phyloP scores from a whole-genome alignment of 345 rosid genomes.

The Orychophragmus violaceus region DNA sequence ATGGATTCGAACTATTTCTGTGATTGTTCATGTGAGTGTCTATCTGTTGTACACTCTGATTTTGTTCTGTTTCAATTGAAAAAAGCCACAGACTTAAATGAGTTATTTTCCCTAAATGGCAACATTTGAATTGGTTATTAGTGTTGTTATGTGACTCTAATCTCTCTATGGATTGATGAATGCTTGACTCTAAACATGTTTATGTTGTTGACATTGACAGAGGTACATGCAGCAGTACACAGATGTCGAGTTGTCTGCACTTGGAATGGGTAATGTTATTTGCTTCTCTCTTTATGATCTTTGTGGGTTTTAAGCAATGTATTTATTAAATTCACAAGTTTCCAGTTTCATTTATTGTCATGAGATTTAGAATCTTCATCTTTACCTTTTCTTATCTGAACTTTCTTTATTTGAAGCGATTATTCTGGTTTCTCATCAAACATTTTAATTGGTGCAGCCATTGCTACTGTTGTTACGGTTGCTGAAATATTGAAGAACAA shows the following conservation, averaged over 20 bases:
- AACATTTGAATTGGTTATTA: not conserved
- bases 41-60: not conserved
- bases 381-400: no score
- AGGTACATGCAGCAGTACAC: slow-evolving; percentile 88
- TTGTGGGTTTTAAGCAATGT: slow-evolving; percentile 1
- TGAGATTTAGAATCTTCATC: not conserved
- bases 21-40: not conserved
- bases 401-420: not conserved
- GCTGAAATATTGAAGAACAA: slow-evolving; percentile 90
- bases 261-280: slow-evolving; percentile 79
- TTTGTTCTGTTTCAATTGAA: no score
- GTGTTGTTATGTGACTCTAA: not conserved
- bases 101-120: not conserved
- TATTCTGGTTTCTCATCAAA: not conserved
- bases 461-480: slow-evolving; percentile 81
- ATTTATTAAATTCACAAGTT: not conserved
- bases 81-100: not conserved
- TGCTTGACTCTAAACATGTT: not conserved
- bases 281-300: not conserved
- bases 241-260: slow-evolving; percentile 90
- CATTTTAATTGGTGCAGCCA: slow-evolving; percentile 50
- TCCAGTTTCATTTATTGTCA: not conserved
- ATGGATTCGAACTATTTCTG: not conserved
- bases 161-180: not conserved
- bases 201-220: slow-evolving; percentile 34